A percentile compares a stretch with the other conserved stretches of the same genome.
phyloP scores from a whole-genome alignment of 371 early-diverging fungal species.

The Mortierella sp. region DNA sequence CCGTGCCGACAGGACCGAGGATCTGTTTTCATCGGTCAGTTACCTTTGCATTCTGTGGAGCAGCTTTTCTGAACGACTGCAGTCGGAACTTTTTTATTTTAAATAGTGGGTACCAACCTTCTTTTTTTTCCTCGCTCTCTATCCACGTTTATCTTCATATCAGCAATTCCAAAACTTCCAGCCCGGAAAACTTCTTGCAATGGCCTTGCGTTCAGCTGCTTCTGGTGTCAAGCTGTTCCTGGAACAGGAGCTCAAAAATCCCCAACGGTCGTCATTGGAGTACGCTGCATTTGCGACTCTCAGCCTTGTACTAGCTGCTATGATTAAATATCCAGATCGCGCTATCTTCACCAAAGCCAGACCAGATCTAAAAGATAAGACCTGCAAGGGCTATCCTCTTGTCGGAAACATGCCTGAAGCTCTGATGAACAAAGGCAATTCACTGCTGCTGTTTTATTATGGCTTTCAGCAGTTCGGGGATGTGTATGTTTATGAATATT shows the following conservation, averaged over 20 bases:
- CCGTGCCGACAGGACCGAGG: too few species aligned
- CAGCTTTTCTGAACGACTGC: too few species aligned
- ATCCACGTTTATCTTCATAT: too few species aligned
- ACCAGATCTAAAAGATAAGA: slow-evolving; percentile 33
- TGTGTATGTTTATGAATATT: not conserved
- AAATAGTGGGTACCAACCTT: too few species aligned
- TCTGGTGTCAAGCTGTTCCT: slow-evolving; percentile 19
- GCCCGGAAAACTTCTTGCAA: not conserved
- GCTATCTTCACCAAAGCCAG: slow-evolving; percentile 33
- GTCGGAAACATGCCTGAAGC: slow-evolving; percentile 28
- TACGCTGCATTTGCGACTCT: slow-evolving; percentile 17
- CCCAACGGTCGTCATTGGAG: slow-evolving; percentile 17
- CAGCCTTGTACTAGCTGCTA: slow-evolving; percentile 17
- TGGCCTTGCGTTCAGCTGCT: too few species aligned
- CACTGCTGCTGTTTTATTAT: slow-evolving; percentile 1
- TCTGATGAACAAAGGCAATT: slow-evolving; percentile 7
- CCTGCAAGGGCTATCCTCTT: slow-evolving; percentile 21
- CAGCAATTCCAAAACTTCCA: too few species aligned
- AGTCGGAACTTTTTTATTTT: too few species aligned
- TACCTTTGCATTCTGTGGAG: too few species aligned
- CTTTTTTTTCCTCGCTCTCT: too few species aligned
- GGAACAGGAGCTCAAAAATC: slow-evolving; percentile 18
- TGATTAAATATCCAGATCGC: slow-evolving; percentile 45
- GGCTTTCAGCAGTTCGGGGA: slow-evolving; percentile 18
- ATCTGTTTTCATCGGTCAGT: too few species aligned